A percentile compares a stretch with the other conserved stretches of the same genome.
Evolutionary conservation across 257 asterid species (phyloP).

Genomic region (Handroanthus guayacan): DNA sequence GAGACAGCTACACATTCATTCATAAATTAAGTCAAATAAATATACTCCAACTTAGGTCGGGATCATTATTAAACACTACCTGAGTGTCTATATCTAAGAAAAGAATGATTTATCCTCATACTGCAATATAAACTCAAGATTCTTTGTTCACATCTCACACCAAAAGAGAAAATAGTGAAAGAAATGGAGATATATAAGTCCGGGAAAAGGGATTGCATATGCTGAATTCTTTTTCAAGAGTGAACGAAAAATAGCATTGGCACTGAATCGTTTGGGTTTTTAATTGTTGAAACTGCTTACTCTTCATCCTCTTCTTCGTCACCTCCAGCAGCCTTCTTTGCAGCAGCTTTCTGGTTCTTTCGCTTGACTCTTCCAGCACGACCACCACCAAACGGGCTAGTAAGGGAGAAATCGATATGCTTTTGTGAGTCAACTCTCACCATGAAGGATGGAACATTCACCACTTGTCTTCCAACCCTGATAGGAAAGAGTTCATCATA

Average conservation of each 20-base stretch:
- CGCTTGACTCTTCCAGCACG: slow-evolving; percentile 55
- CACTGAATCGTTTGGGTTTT: background rate
- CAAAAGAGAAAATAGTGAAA: background rate
- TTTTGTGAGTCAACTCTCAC: slow-evolving; percentile 56
- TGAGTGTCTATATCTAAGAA: background rate
- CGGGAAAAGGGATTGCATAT: too few species aligned
- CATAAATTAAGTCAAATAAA: too few species aligned
- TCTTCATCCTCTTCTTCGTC: slow-evolving; percentile 49
- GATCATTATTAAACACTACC: background rate
- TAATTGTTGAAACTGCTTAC: slow-evolving; percentile 29
- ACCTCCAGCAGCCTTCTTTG: slow-evolving; percentile 48
- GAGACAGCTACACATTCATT: too few species aligned
- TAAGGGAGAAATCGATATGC: slow-evolving; percentile 53
- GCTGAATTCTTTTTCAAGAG: background rate
- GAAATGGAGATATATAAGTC: background rate
- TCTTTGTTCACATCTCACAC: background rate
- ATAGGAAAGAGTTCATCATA: background rate
- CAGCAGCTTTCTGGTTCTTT: slow-evolving; percentile 53
- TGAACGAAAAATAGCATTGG: background rate
- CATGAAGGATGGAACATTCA: slow-evolving; percentile 55
- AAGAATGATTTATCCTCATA: background rate
- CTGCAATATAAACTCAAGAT: background rate
- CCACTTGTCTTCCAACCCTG: slow-evolving; percentile 63
- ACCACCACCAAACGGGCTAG: slow-evolving; percentile 59
- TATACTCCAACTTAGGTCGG: too few species aligned